Evolutionary conservation across 2,329 filamentous ascomycete species (phyloP), one percentile per base, ranked within the genome.

Genomic region (Phaeomoniella chlamydospora): DNA sequence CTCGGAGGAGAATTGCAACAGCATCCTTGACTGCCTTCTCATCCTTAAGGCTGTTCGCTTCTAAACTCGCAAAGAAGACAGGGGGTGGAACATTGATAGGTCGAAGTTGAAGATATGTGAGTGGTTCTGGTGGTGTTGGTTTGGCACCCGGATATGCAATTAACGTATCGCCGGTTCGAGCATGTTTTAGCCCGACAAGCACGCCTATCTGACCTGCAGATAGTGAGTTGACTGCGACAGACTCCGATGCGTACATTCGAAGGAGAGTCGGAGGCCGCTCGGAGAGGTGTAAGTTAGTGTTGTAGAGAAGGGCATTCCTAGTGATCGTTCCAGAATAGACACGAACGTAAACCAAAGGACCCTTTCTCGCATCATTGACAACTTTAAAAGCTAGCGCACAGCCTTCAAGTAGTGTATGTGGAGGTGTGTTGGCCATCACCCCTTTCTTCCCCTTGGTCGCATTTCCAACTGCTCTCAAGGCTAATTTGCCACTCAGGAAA

Each of bases 61-160:
- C 88, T 17, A 96, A 77, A 41, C 87, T 84, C n/a, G 92, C 79
- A 55, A 96, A 98, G 51, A 94, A 94, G 0, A 98, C 90, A 0
- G 90, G 86, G 0, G 90, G 86, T 1, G 90, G 88, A 1, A 94
- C 83, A 40, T 82, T 73, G 17, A 93, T 90, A 0, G 90, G 85
- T 12, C 85, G 75, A 22, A 98, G 72, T 50, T 94, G 86, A 12
- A 96, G 62, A 12, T 70, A 77, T 34, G 78, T 75, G 34, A 94
- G 61, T 1, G 74, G 70, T 12, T 76, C 70, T 13, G 80, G 74
- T 2, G 84, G 77, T 0, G 72, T 70, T 4, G 70, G 70, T 51
- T 74, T 75, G 31, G 68, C 63, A 4, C 72, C 73, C 15, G 72
- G 65, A 46, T 84, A 85, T 2, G 80, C 75, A 19, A 96, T 72